These are phyloP conservation scores for Podaxis sp. DNA, from an alignment of 768 basidiomycete species.

Conservation along the genomic window DNA sequence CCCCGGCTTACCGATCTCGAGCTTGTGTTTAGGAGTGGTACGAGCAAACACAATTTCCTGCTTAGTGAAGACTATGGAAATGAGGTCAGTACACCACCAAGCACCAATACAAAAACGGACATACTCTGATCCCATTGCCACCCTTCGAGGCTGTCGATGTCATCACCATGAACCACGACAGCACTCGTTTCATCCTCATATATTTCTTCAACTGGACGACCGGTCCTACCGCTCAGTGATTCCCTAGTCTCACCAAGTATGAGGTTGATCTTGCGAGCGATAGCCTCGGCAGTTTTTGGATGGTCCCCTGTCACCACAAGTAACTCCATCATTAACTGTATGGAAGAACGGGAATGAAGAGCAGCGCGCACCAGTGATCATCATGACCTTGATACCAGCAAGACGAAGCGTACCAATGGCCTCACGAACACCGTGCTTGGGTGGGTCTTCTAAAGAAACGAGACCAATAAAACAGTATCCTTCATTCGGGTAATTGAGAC, in stretches of 20 bases:
- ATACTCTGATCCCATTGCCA: slow-evolving; percentile 77
- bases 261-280: slow-evolving; percentile 71
- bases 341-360: neutral
- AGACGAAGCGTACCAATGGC: slow-evolving; percentile 70
- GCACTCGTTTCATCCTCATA: slow-evolving; percentile 70
- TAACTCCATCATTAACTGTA: too few species aligned
- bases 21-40: slow-evolving; percentile 71
- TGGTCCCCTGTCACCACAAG: slow-evolving; percentile 48
- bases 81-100: neutral
- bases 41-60: slow-evolving; percentile 72
- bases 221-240: slow-evolving; percentile 54
- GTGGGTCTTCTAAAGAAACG: slow-evolving; percentile 69
- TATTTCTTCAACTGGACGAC: slow-evolving; percentile 52
- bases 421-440: slow-evolving; percentile 70
- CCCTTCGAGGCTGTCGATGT: slow-evolving; percentile 62
- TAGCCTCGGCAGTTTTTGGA: slow-evolving; percentile 73
- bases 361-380: slow-evolving; percentile 59
- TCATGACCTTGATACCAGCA: slow-evolving; percentile 76
- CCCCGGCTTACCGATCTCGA: slow-evolving; percentile 57
- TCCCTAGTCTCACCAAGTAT: slow-evolving; percentile 67
- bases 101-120: slow-evolving; percentile 21
- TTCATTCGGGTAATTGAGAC: slow-evolving; percentile 49
- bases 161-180: slow-evolving; percentile 67
- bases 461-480: slow-evolving; percentile 67
- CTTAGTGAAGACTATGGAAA: slow-evolving; percentile 55